Percentiles rank a stretch among this genome's conserved stretches.
Evolutionary conservation across 169 alveolate genomes (phyloP).

Genomic region (Plasmodium berghei): DNA sequence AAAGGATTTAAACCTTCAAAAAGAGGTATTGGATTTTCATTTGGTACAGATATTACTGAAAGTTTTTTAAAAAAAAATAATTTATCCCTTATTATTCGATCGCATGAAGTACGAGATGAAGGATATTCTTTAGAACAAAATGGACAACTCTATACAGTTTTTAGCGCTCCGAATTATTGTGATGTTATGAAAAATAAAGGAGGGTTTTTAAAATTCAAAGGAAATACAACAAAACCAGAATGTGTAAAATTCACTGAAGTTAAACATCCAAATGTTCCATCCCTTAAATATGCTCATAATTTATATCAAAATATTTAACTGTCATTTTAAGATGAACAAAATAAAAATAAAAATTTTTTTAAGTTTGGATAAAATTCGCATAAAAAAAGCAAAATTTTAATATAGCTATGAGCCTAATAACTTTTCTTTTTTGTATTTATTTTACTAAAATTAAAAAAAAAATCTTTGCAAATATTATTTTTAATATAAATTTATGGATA

Average conservation of each 20-base stretch:
- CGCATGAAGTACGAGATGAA: slow-evolving; percentile 98
- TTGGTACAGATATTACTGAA: slow-evolving; percentile 98
- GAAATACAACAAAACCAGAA: slow-evolving; percentile 84
- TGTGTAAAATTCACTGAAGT: slow-evolving; percentile 90
- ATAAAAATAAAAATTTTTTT: too few species aligned
- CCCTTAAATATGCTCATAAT: slow-evolving; percentile 90
- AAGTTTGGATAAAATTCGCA: too few species aligned
- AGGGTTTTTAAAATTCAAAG: slow-evolving; percentile 87
- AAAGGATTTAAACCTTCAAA: slow-evolving; percentile 97
- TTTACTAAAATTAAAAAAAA: too few species aligned
- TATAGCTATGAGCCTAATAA: too few species aligned
- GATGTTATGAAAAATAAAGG: slow-evolving; percentile 99
- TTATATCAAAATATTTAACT: slow-evolving; percentile 61
- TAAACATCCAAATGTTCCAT: slow-evolving; percentile 93
- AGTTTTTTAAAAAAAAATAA: slow-evolving; percentile 93
- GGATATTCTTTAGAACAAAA: slow-evolving; percentile 98
- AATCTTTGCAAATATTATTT: too few species aligned
- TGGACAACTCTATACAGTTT: slow-evolving; percentile 97
- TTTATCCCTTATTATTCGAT: slow-evolving; percentile 93
- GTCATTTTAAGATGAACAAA: too few species aligned
- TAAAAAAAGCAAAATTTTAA: too few species aligned
- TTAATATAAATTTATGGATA: too few species aligned
- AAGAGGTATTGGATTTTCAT: slow-evolving; percentile 97
- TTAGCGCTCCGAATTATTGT: slow-evolving; percentile 99
- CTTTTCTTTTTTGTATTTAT: too few species aligned